phyloP scores from a whole-genome alignment of 441 rosid species.

The Arabidopsis hybrid region DNA sequence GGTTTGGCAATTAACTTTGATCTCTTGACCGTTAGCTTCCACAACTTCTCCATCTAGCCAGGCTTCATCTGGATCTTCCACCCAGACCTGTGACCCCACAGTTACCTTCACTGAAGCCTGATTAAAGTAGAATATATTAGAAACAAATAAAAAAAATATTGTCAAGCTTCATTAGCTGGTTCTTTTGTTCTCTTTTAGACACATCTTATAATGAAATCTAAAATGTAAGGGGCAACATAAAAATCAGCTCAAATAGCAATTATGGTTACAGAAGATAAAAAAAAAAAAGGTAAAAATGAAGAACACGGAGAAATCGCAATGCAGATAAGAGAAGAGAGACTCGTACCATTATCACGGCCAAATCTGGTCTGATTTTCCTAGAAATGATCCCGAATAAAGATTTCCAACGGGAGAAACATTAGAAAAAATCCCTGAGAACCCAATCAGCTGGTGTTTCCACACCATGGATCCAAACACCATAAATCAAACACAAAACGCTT shows the following conservation, averaged over 20 bases:
- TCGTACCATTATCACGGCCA: conserved; percentile 39
- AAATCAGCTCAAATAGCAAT: not conserved
- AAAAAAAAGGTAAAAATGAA: not conserved
- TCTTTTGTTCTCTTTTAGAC: too few species aligned
- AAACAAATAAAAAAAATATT: too few species aligned
- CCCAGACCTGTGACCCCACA: conserved; percentile 87
- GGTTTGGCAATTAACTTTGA: conserved; percentile 65
- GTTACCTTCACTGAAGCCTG: not conserved
- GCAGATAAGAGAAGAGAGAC: conserved; percentile 23
- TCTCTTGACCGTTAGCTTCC: conserved; percentile 61
- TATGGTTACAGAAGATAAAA: too few species aligned
- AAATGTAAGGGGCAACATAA: not conserved
- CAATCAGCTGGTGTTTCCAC: conserved; percentile 25
- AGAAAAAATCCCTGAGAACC: conserved; percentile 19
- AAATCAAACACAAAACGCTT: not conserved
- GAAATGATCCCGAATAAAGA: conserved; percentile 27
- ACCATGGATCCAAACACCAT: conserved; percentile 37
- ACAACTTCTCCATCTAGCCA: conserved; percentile 92
- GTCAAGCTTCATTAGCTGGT: too few species aligned
- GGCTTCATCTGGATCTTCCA: conserved; percentile 77
- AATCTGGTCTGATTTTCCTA: conserved; percentile 27
- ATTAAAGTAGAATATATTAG: too few species aligned
- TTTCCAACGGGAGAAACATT: conserved; percentile 40
- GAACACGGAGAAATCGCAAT: conserved; percentile 14
- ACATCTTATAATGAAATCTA: too few species aligned